Conservation (phyloP, 1,284 basidiomycete species). For the Kalmanozyma brasiliensis region DNA sequence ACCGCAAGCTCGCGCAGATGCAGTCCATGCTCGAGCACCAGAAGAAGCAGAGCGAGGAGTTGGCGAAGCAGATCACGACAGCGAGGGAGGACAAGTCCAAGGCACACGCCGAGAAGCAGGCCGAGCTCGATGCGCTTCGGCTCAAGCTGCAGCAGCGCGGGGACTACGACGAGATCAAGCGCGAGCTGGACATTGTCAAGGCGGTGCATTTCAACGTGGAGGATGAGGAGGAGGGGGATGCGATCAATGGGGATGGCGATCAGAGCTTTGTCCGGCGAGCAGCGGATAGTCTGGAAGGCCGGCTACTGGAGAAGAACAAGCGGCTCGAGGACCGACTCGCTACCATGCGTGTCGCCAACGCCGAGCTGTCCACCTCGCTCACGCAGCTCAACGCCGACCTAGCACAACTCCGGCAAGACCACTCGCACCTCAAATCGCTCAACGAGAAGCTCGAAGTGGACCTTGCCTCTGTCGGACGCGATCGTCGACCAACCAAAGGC, state of each 20-base stretch:
- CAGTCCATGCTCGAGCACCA: slow-evolving; percentile 33
- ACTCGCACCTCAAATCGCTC: slow-evolving; percentile 79
- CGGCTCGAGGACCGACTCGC: slow-evolving; percentile 93
- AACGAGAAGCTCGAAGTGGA: slow-evolving; percentile 93
- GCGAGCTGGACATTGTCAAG: slow-evolving; percentile 57
- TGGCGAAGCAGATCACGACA: slow-evolving; percentile 77
- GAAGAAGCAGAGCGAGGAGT: slow-evolving; percentile 11
- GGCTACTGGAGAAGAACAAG: slow-evolving; percentile 92
- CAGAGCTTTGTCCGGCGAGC: background rate
- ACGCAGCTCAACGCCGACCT: slow-evolving; percentile 73
- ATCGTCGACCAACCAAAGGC: slow-evolving; percentile 9
- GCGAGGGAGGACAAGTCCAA: slow-evolving; percentile 78
- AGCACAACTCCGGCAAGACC: slow-evolving; percentile 74
- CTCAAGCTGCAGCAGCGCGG: slow-evolving; percentile 61
- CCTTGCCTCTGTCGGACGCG: slow-evolving; percentile 71
- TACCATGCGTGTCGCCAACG: slow-evolving; percentile 80
- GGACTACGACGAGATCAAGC: slow-evolving; percentile 82
- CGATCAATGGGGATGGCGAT: slow-evolving; percentile 6
- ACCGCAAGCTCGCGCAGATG: slow-evolving; percentile 35
- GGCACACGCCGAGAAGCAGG: slow-evolving; percentile 77
- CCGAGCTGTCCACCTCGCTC: slow-evolving; percentile 28
- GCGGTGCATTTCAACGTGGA: slow-evolving; percentile 59
- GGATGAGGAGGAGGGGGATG: slow-evolving; percentile 72
- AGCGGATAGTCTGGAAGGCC: slow-evolving; percentile 78
- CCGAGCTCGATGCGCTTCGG: slow-evolving; percentile 79